A percentile compares a stretch with the other conserved stretches of the same genome.
phyloP scores from a whole-genome alignment of 768 basidiomycete species.

The Russula sp. region DNA sequence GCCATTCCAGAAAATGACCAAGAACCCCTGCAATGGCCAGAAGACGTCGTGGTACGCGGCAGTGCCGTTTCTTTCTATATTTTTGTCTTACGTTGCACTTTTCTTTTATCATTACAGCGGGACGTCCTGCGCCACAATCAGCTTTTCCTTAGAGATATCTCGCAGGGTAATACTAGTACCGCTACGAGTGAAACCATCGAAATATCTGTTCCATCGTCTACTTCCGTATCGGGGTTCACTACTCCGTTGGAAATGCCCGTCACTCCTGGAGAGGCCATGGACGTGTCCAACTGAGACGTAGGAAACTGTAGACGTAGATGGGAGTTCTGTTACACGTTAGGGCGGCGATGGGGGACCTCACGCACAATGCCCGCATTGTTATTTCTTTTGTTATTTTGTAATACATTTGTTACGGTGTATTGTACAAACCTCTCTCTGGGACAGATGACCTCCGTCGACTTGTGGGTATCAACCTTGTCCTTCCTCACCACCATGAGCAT shows the following conservation, averaged over 20 bases:
- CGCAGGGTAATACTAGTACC: neutral
- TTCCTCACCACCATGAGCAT: slow-evolving; percentile 58
- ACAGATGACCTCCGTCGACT: neutral
- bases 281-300: slow-evolving; percentile 21
- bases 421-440: neutral
- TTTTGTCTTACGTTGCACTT: neutral
- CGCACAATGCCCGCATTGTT: slow-evolving; percentile 5
- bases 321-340: neutral
- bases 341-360: neutral
- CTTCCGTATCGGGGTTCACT: slow-evolving; percentile 24
- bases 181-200: neutral
- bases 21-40: slow-evolving; percentile 35
- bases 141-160: slow-evolving; percentile 35
- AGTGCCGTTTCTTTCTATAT: neutral
- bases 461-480: slow-evolving; percentile 50
- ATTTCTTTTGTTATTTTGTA: slow-evolving; percentile 23
- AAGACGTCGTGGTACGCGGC: slow-evolving; percentile 34
- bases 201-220: slow-evolving; percentile 27
- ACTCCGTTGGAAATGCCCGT: slow-evolving; percentile 23
- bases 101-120: slow-evolving; percentile 31
- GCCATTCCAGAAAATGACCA: slow-evolving; percentile 34
- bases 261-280: slow-evolving; percentile 28
- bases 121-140: slow-evolving; percentile 41
- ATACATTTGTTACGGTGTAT: slow-evolving; percentile 5
- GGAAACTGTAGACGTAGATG: neutral